These are phyloP conservation scores for Eucalyptus grandis DNA, from an alignment of 345 rosid species.

Conservation along the genomic window DNA sequence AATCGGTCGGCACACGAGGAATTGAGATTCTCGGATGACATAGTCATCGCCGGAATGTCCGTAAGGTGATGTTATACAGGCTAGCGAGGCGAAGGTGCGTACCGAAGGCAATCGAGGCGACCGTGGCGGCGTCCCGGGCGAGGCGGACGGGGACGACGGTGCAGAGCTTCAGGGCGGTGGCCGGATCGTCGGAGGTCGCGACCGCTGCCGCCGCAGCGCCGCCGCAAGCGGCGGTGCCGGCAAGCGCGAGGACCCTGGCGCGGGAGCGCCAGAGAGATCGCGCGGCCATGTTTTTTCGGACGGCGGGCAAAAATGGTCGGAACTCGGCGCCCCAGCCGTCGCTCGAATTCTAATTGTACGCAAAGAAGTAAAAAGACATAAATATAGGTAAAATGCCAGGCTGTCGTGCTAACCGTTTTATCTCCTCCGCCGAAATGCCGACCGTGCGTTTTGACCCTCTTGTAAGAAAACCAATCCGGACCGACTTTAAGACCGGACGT, in stretches of 20 bases:
- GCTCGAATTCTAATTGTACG: neutral
- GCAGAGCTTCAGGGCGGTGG: constrained; percentile 60
- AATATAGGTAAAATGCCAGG: neutral
- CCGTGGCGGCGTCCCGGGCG: constrained; percentile 55
- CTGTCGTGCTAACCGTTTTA: neutral
- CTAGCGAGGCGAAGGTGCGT: neutral
- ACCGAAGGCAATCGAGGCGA: constrained; percentile 87
- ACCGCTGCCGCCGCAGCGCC: constrained; percentile 56
- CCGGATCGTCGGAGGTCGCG: constrained; percentile 68
- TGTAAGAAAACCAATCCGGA: neutral
- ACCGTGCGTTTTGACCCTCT: neutral
- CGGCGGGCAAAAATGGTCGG: neutral
- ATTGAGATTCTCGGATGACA: neutral
- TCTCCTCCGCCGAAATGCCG: neutral
- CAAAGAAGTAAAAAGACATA: neutral
- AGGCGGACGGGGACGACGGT: constrained; percentile 71
- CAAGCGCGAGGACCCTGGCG: constrained; percentile 28
- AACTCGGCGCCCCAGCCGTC: neutral
- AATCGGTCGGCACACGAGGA: neutral
- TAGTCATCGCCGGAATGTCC: neutral
- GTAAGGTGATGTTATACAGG: neutral
- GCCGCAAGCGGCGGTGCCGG: constrained; percentile 43
- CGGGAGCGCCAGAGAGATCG: constrained; percentile 64
- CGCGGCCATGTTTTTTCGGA: constrained; percentile 20
- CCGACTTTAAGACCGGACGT: neutral